Conservation (phyloP, 2,329 filamentous ascomycete genomes). For the Sclerotinia nivalis region DNA sequence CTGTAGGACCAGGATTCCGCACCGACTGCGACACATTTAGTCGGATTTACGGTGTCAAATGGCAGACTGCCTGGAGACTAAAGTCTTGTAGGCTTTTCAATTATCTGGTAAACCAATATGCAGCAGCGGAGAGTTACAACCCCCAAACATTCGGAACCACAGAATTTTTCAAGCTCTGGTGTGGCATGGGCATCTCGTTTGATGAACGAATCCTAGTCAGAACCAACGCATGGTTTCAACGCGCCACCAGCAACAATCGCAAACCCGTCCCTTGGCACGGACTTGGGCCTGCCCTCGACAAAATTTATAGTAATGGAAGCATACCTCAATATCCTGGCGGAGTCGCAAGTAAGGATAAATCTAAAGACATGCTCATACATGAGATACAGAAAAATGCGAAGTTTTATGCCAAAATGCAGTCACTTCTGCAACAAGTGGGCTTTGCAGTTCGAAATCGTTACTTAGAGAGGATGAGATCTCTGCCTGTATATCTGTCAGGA, state of each 20-base stretch:
- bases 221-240: too few relatives aligned
- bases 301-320: not conserved
- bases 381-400: not conserved
- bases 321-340: not conserved
- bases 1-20: not conserved
- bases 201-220: not conserved
- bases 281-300: not conserved
- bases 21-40: not conserved
- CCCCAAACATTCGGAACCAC: not conserved
- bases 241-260: too few relatives aligned
- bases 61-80: not conserved
- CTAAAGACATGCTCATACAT: not conserved
- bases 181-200: not conserved
- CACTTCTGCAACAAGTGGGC: not conserved
- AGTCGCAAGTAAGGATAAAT: not conserved
- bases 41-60: conserved; percentile 1
- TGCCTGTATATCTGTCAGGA: too few relatives aligned
- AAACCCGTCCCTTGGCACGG: too few relatives aligned
- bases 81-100: not conserved
- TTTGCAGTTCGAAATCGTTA: not conserved
- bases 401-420: not conserved
- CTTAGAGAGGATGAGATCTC: not conserved
- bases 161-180: not conserved
- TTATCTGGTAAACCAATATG: not conserved
- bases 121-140: not conserved